phyloP scores from a whole-genome alignment of 129 eudicot species.

The Smallanthus sonchifolius region DNA sequence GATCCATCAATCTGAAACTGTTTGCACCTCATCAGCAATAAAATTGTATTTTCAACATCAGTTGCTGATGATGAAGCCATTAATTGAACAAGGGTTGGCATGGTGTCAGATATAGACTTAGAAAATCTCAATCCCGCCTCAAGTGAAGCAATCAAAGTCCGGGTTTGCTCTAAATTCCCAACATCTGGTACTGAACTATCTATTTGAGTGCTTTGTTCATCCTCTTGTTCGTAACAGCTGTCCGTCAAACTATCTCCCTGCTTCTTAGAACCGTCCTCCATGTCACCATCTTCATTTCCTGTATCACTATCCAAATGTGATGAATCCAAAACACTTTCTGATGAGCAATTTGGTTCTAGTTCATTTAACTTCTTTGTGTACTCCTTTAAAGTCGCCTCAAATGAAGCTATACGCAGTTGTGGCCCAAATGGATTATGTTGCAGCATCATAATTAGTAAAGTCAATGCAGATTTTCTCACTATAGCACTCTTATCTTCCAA shows the following conservation, averaged over 20 bases:
- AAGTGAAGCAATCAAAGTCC: slow-evolving; percentile 88
- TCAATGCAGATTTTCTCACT: slow-evolving; percentile 88
- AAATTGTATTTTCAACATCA: slow-evolving; percentile 93
- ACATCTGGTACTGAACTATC: slow-evolving; percentile 78
- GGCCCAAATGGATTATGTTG: slow-evolving; percentile 99
- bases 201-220: slow-evolving; percentile 38
- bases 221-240: slow-evolving; percentile 56
- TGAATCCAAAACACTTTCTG: slow-evolving; percentile 47
- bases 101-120: slow-evolving; percentile 57
- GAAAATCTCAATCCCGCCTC: slow-evolving; percentile 91
- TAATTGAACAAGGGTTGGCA: slow-evolving; percentile 90
- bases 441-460: slow-evolving; percentile 82
- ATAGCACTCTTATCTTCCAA: slow-evolving; percentile 93
- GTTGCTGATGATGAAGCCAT: slow-evolving; percentile 99
- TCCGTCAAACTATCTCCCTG: slow-evolving; percentile 70
- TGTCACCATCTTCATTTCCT: slow-evolving; percentile 53
- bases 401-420: slow-evolving; percentile 75
- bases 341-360: slow-evolving; percentile 51
- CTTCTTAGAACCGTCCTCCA: slow-evolving; percentile 23
- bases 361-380: slow-evolving; percentile 86
- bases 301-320: slow-evolving; percentile 39
- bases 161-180: slow-evolving; percentile 91
- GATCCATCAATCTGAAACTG: slow-evolving; percentile 96
- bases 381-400: slow-evolving; percentile 82
- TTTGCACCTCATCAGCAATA: slow-evolving; percentile 89